phyloP scores from a whole-genome alignment of 2,329 filamentous ascomycete species.

The Penicillium sclerotigenum region DNA sequence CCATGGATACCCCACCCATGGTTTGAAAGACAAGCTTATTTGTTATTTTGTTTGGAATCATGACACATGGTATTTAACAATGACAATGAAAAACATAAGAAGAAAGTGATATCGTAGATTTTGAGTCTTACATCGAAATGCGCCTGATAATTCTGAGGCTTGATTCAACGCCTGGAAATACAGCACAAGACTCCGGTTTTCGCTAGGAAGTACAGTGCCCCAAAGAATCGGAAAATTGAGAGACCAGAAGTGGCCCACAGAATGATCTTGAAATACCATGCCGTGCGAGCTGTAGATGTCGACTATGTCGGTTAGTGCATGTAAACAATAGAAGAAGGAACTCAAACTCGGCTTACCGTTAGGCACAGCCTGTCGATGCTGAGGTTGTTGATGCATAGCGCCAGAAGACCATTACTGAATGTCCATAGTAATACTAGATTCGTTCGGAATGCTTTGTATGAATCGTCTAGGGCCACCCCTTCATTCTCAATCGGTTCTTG shows the following conservation, averaged over 20 bases:
- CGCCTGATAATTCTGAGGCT: background rate
- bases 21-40: background rate
- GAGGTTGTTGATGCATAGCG: constrained; percentile 80
- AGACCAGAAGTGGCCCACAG: constrained; percentile 21
- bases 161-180: constrained; percentile 5
- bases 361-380: constrained; percentile 19
- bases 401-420: constrained; percentile 82
- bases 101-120: background rate
- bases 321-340: background rate
- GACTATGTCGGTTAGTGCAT: background rate
- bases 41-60: background rate
- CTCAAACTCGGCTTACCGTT: constrained; percentile 8
- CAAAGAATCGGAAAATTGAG: constrained; percentile 19
- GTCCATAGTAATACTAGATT: constrained; percentile 86
- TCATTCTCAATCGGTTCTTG: constrained; percentile 69
- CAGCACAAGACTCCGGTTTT: constrained; percentile 16
- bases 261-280: constrained; percentile 17
- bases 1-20: background rate
- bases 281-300: constrained; percentile 3
- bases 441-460: constrained; percentile 97
- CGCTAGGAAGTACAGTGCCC: constrained; percentile 16
- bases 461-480: constrained; percentile 85
- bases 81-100: background rate
- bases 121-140: background rate
- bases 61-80: background rate